Base-by-base conservation (phyloP, 202 grass and related monocot species). In the Cymbopogon flexuosus region DNA sequence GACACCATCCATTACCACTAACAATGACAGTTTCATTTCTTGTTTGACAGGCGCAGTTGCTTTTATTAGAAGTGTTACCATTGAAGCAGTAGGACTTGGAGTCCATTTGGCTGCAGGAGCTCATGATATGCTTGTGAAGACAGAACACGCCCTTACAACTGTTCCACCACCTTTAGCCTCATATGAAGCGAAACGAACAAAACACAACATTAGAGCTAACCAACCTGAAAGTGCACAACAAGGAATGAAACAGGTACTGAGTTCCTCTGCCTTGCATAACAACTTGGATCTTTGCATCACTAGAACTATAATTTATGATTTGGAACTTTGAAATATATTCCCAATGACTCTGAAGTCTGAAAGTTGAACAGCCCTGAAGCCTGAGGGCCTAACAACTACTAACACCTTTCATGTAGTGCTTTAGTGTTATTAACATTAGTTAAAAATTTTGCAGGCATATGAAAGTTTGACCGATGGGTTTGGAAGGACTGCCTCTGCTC, bases 71-170 rank as follows among this genome's bases (percentile, higher is more conserved):
- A 99, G 90, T 64, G 56, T 99, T 64, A 91, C 92, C 35, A 90
- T 96, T 62, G 96, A 99, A 93, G 92, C 96, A 65, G 90, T 99
- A 82, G 90, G 92, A 8, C 81, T 99, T 65, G 96, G 96, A 63
- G 88, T 99, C 65, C 96, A 99, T 88, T 91, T 99, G 82, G 96
- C 90, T 47, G 90, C 88, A 29, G 96, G 92, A 79, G 90, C 96
- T 75, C 96, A 99, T 90, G 96, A 96, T 60, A 90, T 99, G 71
- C 86, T 99, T 84, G 71, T 81, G 24, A 94, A 93, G 76, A 91
- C 96, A 81, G 96, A 99, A 84, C 76, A 29, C 11, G 77, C 93
- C 34, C 87, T 99, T 77, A 83, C 92, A 36, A 79, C 86, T 70
- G 62, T 83, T 80, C 96, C 92, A 54, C 72, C 66, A 8, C 82